Evolutionary conservation across 2,329 filamentous ascomycete genomes (phyloP).

Genomic region (Epichloe sp.): DNA sequence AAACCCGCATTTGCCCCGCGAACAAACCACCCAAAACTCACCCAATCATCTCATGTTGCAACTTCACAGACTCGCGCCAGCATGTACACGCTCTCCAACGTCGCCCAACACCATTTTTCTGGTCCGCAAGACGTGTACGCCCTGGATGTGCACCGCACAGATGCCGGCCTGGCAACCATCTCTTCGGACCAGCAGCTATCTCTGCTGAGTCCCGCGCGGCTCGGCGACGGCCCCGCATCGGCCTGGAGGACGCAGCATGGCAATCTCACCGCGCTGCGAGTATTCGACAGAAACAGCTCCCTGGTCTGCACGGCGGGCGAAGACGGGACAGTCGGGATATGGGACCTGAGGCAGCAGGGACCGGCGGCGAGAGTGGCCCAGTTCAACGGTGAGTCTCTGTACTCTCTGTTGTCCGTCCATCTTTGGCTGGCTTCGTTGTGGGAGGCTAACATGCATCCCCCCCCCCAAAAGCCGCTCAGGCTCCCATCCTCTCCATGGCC

Average conservation of each 20-base stretch:
- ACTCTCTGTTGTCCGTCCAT: too few relatives aligned
- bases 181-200: slow-evolving; percentile 59
- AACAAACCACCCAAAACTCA: too few relatives aligned
- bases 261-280: slow-evolving; percentile 50
- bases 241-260: slow-evolving; percentile 40
- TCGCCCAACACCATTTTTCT: slow-evolving; percentile 18
- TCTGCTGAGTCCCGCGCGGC: slow-evolving; percentile 45
- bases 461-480: slow-evolving; percentile 30
- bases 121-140: slow-evolving; percentile 36
- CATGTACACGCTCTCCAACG: slow-evolving; percentile 23
- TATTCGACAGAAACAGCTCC: slow-evolving; percentile 36
- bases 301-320: slow-evolving; percentile 57
- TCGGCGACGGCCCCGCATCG: slow-evolving; percentile 38
- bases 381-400: slow-evolving; percentile 24
- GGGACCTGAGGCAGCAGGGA: slow-evolving; percentile 45
- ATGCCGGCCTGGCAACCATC: slow-evolving; percentile 43
- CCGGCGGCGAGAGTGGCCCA: slow-evolving; percentile 27
- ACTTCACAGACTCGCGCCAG: not conserved
- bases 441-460: not conserved
- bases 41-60: too few relatives aligned
- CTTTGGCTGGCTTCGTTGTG: too few relatives aligned
- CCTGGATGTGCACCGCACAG: slow-evolving; percentile 40
- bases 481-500: slow-evolving; percentile 51
- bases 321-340: slow-evolving; percentile 53
- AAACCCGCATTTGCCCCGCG: too few relatives aligned